Conservation (phyloP, 2,329 filamentous ascomycete genomes). For the Claviceps sp. region DNA sequence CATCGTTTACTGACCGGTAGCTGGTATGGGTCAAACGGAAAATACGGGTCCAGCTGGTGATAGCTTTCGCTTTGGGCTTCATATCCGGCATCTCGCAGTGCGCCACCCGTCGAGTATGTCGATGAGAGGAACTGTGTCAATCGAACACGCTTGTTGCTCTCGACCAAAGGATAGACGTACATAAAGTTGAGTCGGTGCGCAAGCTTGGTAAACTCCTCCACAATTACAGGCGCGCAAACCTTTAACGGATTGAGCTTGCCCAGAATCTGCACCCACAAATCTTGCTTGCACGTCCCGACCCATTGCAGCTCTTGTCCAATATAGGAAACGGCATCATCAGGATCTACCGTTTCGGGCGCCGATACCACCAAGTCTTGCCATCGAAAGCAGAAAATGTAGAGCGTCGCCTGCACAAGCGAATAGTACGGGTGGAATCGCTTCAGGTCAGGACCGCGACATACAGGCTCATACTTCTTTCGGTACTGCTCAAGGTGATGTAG, state of each 20-base stretch:
- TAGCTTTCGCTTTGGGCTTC: constrained; percentile 55
- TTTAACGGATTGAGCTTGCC: constrained; percentile 89
- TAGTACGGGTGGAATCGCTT: constrained; percentile 77
- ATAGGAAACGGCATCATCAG: constrained; percentile 46
- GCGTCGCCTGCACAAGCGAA: constrained; percentile 70
- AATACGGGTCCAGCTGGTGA: constrained; percentile 84
- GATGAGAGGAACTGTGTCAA: constrained; percentile 55
- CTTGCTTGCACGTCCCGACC: constrained; percentile 59
- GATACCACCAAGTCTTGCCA: constrained; percentile 77
- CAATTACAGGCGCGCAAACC: constrained; percentile 81
- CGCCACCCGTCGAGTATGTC: constrained; percentile 41
- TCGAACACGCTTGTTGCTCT: constrained; percentile 82
- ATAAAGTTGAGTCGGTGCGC: constrained; percentile 75
- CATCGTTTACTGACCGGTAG: constrained; percentile 76
- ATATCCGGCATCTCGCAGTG: constrained; percentile 34
- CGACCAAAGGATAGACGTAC: constrained; percentile 78
- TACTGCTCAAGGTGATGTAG: constrained; percentile 65
- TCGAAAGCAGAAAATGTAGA: constrained; percentile 96
- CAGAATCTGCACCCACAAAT: constrained; percentile 65
- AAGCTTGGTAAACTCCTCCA: constrained; percentile 81
- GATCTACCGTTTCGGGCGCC: constrained; percentile 45
- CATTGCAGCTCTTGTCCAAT: constrained; percentile 64
- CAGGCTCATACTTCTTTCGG: constrained; percentile 55
- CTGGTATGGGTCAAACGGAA: constrained; percentile 94
- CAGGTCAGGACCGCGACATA: constrained; percentile 73